Conservation (phyloP, 1,139 yeast species). For the Blastobotrys aristatus region DNA sequence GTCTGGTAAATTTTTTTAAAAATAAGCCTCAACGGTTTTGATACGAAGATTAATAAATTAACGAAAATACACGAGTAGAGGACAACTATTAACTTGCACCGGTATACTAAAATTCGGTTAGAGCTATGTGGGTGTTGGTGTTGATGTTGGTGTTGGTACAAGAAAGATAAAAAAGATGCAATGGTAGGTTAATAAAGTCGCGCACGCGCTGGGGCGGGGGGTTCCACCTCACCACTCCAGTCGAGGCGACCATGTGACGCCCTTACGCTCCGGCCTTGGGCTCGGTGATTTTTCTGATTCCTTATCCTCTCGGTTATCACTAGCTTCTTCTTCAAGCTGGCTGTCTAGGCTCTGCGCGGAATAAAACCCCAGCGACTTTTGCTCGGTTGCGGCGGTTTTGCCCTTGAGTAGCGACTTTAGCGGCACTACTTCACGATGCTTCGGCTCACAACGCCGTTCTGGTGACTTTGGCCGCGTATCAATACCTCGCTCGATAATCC, state of each 20-base stretch:
- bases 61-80: background rate
- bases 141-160: background rate
- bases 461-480: constrained; percentile 20
- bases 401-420: constrained; percentile 19
- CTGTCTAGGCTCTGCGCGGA: constrained; percentile 22
- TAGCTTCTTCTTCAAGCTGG: background rate
- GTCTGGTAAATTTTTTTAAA: too few relatives aligned
- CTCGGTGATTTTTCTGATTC: background rate
- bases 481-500: constrained; percentile 18
- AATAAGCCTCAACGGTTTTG: too few relatives aligned
- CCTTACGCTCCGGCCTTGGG: constrained; percentile 9
- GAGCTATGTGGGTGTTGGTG: too few relatives aligned
- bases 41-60: background rate
- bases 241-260: constrained; percentile 9
- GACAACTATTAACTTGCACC: too few relatives aligned
- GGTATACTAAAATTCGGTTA: too few relatives aligned
- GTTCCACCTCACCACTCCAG: constrained; percentile 5
- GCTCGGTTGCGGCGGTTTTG: background rate
- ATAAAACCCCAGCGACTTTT: constrained; percentile 21
- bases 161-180: background rate
- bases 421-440: constrained; percentile 18
- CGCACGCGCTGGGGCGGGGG: background rate
- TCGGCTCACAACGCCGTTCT: constrained; percentile 23
- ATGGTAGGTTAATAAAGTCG: background rate
- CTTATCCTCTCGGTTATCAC: background rate